Evolutionary conservation across 139 green algal species (phyloP).

Genomic region (Auxenochlorella protothecoides): DNA sequence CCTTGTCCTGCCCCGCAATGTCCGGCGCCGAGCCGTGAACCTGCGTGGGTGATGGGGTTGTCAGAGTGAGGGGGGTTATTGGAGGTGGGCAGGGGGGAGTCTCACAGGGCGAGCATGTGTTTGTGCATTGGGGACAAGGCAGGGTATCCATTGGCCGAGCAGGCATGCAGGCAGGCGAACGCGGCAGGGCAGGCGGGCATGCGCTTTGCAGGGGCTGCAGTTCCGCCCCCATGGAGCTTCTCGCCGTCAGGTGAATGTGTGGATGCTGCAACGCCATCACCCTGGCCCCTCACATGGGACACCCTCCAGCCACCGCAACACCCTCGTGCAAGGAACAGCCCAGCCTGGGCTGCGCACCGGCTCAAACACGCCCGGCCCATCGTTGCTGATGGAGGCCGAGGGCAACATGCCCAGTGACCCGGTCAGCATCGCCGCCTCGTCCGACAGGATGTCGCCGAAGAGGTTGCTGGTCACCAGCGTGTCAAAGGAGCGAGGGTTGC

Average conservation of each 20-base stretch:
- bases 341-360: constrained; percentile 64
- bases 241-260: constrained; percentile 50
- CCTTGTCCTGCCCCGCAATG: constrained; percentile 88
- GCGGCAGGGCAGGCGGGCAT: not conserved
- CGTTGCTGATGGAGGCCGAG: constrained; percentile 80
- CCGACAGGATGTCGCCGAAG: constrained; percentile 98
- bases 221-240: too few species aligned
- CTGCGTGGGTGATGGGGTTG: constrained; percentile 7
- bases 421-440: constrained; percentile 95
- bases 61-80: not conserved
- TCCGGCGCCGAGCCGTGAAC: constrained; percentile 95
- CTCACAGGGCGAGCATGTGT: too few species aligned
- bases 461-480: constrained; percentile 98
- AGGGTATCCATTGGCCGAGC: not conserved
- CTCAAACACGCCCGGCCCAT: constrained; percentile 91
- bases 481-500: constrained; percentile 89
- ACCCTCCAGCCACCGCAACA: not conserved
- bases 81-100: too few species aligned
- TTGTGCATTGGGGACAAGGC: too few species aligned
- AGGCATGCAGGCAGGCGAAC: not conserved
- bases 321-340: constrained; percentile 56
- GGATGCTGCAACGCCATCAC: constrained; percentile 80
- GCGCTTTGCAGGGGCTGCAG: too few species aligned
- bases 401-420: constrained; percentile 95
- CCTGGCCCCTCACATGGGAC: not conserved